Evolutionary conservation across 305 asterid species (phyloP), one percentile per base, ranked within the genome.

Genomic region (Fraxinus greggii): DNA sequence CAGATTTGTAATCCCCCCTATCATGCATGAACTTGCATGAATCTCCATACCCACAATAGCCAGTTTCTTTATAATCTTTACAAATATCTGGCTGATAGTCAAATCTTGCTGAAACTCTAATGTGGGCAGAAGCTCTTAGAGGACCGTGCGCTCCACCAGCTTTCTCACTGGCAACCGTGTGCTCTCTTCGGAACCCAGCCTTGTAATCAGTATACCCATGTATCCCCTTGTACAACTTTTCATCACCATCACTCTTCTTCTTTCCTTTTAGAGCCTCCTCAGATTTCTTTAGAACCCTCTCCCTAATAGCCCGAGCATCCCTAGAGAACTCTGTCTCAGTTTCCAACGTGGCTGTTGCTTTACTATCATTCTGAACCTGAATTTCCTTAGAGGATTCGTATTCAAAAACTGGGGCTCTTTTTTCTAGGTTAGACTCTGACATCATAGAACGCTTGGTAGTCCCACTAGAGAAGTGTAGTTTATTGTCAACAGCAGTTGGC

Each of bases 21-120:
- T 97, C 99, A 77, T 97, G 99, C 99, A 97, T 92, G 85, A 97
- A 94, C 89, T 97, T 97, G 85, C 98, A 94, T 0, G 98, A 84
- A 90, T 97, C 98, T 24, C 98, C 99, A 79, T 94, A 94, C 59
- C 99, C 99, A 88, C 98, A 97, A 83, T 93, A 94, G 35, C 99
- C 98, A 9, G 98, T 97, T 86, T 94, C 98, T 79, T 97, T 94
- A 83, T 93, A 93, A 84, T 97, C 99, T 86, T 97, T 97, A 75
- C 98, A 97, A 54, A 97, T 94, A 82, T 97, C 98, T 1, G 98
- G 99, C 91, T 96, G 99, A 86, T 94, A 96, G 78, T 96, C 99
- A 70, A 96, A 96, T 88, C 99, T 91, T 1, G 97, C 97, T 0
- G 99, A 93, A 65, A 93, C 98, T 83, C 99, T 90, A 82, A 94